Evolutionary conservation across 176 grass and related monocot species (phyloP).

Genomic region (Puccinellia tenuiflora): DNA sequence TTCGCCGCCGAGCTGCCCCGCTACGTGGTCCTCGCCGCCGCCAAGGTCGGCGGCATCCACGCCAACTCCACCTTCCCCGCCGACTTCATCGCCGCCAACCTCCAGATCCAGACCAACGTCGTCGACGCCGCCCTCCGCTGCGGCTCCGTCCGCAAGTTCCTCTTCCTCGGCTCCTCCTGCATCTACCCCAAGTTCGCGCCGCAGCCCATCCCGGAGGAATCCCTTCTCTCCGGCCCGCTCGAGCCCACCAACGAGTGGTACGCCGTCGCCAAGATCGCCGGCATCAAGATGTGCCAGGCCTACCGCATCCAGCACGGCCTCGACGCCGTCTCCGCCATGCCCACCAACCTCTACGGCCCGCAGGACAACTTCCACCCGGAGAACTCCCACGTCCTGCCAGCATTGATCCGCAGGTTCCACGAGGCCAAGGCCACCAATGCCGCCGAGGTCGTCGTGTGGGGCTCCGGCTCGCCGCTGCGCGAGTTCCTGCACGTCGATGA

Average conservation of each 20-base stretch:
- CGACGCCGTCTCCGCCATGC: conserved; percentile 73
- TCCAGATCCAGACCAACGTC: conserved; percentile 90
- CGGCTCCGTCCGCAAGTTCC: conserved; percentile 67
- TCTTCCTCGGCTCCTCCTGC: conserved; percentile 86
- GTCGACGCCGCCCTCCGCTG: conserved; percentile 57
- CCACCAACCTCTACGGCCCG: conserved; percentile 79
- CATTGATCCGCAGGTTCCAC: conserved; percentile 65
- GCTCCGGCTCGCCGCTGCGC: conserved; percentile 58
- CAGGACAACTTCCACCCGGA: conserved; percentile 73
- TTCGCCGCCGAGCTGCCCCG: conserved; percentile 57
- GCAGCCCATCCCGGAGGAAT: conserved; percentile 64
- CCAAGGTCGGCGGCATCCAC: conserved; percentile 86
- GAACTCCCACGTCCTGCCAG: conserved; percentile 59
- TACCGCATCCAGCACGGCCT: conserved; percentile 77
- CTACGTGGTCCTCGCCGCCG: conserved; percentile 67
- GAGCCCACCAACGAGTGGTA: conserved; percentile 93
- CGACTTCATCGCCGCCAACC: conserved; percentile 76
- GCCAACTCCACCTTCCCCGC: conserved; percentile 75
- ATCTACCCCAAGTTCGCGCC: conserved; percentile 85
- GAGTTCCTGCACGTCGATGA: conserved; percentile 76
- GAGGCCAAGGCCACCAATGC: conserved; percentile 46
- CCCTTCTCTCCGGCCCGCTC: conserved; percentile 68
- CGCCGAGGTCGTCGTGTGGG: conserved; percentile 61
- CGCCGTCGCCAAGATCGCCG: conserved; percentile 77
- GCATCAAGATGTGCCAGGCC: conserved; percentile 88